A percentile compares a stretch with the other conserved stretches of the same genome.
Conservation (phyloP, 192 early-diverging fungal genomes). For the Dispira simplex region DNA sequence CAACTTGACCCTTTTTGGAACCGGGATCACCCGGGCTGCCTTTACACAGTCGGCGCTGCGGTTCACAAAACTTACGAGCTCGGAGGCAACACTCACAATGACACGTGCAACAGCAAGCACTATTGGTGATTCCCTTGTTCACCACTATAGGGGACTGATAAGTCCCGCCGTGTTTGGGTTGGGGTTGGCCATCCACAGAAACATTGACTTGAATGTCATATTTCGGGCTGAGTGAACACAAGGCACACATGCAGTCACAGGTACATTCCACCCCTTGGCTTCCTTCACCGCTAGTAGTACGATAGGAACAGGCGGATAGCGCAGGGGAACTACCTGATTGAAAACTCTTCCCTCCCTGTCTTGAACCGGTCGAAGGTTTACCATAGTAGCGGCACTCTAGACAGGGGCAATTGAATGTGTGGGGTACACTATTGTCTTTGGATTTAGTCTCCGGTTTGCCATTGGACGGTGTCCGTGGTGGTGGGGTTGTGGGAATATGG, state of each 20-base stretch:
- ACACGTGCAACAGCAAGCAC: background rate
- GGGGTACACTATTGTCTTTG: background rate
- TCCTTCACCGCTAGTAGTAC: too few species aligned
- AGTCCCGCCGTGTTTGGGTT: background rate
- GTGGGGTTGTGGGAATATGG: background rate
- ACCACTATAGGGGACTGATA: background rate
- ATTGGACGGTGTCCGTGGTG: background rate
- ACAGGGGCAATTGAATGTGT: constrained; percentile 5
- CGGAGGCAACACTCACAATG: background rate
- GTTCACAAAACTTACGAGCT: constrained; percentile 6
- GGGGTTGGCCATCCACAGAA: background rate
- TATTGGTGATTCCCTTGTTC: background rate
- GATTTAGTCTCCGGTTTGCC: background rate
- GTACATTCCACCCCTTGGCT: background rate
- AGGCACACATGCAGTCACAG: constrained; percentile 1
- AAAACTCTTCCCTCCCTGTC: too few species aligned
- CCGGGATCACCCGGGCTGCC: background rate
- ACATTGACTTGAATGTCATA: constrained; percentile 6
- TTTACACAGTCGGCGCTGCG: too few species aligned
- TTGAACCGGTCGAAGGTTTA: background rate
- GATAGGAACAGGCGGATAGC: too few species aligned
- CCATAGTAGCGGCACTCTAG: background rate
- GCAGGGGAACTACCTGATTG: too few species aligned
- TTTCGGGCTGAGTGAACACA: constrained; percentile 10
- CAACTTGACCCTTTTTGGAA: background rate